Percentiles rank a stretch among this genome's conserved stretches.
Evolutionary conservation across 208 protist species (phyloP).

Genomic region (Trypanosoma congolense): DNA sequence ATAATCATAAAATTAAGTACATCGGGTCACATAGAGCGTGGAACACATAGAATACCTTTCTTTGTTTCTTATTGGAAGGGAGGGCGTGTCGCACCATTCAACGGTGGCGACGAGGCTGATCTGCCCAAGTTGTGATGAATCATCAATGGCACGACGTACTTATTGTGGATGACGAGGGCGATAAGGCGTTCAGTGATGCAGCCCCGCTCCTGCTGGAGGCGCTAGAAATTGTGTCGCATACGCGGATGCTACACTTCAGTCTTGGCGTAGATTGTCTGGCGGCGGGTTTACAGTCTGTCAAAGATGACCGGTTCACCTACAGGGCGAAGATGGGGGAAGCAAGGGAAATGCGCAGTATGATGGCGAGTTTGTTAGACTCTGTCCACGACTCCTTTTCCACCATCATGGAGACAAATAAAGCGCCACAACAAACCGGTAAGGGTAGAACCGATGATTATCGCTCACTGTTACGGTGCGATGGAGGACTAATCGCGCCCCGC

Average conservation of each 20-base stretch:
- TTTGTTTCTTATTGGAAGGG: no score
- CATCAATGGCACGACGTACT: slow-evolving; percentile 56
- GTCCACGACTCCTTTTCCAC: slow-evolving; percentile 8
- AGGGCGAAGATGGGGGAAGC: background rate
- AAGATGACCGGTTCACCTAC: background rate
- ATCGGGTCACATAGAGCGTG: no score
- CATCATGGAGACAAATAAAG: background rate
- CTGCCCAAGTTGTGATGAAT: slow-evolving; percentile 11
- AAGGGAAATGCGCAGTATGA: background rate
- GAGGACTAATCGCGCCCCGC: slow-evolving; percentile 33
- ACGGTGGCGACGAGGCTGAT: slow-evolving; percentile 16
- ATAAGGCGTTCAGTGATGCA: slow-evolving; percentile 41
- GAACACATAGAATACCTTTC: no score
- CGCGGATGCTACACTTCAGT: slow-evolving; percentile 27
- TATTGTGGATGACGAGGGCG: slow-evolving; percentile 62
- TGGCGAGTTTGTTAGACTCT: slow-evolving; percentile 5
- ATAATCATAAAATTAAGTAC: no score
- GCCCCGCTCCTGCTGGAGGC: slow-evolving; percentile 54
- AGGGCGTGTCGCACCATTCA: background rate
- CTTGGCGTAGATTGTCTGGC: slow-evolving; percentile 24
- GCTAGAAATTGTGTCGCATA: slow-evolving; percentile 38
- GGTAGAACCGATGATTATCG: background rate
- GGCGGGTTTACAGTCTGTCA: slow-evolving; percentile 2
- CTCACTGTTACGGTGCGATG: slow-evolving; percentile 5
- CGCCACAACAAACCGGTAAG: background rate